phyloP scores from a whole-genome alignment of 305 asterid species.

The Fraxinus ornus region DNA sequence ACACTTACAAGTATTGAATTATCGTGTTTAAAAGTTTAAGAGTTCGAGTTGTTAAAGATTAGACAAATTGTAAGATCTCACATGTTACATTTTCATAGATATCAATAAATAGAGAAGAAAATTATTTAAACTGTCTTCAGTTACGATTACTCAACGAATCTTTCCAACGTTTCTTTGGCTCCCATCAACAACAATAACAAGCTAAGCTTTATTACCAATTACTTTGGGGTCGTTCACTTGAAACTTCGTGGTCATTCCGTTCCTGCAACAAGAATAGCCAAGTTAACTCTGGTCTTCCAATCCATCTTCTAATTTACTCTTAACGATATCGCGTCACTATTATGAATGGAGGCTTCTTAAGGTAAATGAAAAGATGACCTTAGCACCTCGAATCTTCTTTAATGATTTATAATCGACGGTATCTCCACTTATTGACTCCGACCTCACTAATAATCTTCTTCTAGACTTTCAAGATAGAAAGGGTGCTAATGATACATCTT shows the following conservation, averaged over 20 bases:
- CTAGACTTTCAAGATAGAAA: not conserved
- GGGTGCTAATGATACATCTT: conserved; percentile 16
- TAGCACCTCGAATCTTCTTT: not conserved
- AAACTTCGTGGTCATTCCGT: not conserved
- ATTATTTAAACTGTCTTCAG: not conserved
- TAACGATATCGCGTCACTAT: not conserved
- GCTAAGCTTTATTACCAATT: too few species aligned
- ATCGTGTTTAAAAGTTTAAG: too few species aligned
- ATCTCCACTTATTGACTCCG: not conserved
- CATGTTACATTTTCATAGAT: not conserved
- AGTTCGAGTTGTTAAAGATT: not conserved
- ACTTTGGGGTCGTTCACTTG: not conserved
- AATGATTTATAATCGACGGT: too few species aligned
- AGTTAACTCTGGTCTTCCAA: not conserved
- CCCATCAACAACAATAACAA: not conserved
- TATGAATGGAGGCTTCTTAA: not conserved
- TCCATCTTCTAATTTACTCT: not conserved
- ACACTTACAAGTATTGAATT: too few species aligned
- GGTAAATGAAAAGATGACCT: not conserved
- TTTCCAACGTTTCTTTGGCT: not conserved
- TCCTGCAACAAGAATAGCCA: not conserved
- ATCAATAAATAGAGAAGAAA: not conserved
- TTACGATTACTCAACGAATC: not conserved
- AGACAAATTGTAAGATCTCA: not conserved
- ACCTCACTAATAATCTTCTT: not conserved